Evolutionary conservation across 768 basidiomycete species (phyloP).

Genomic region (Sporobolomyces phaffii): DNA sequence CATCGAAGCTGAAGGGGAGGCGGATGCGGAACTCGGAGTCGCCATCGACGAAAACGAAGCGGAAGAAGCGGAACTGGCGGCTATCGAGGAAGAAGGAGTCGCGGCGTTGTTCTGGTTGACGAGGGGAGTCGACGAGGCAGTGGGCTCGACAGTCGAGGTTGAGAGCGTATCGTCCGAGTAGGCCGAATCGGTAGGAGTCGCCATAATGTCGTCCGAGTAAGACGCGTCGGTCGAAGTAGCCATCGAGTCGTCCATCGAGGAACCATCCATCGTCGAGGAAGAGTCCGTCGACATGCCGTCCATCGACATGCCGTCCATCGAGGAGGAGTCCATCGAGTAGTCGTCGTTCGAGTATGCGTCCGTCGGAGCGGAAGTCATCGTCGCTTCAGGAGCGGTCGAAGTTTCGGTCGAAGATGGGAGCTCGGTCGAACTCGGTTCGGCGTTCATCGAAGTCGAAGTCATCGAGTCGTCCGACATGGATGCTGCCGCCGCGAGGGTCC

Average conservation of each 20-base stretch:
- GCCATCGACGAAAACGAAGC: constrained; percentile 2
- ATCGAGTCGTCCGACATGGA: neutral
- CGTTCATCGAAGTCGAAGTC: neutral
- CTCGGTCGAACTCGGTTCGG: neutral
- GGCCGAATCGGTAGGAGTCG: constrained; percentile 1
- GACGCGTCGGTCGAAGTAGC: constrained; percentile 8
- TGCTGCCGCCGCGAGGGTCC: constrained; percentile 2
- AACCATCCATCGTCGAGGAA: neutral
- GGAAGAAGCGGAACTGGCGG: neutral
- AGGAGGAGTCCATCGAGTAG: neutral
- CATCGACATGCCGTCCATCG: constrained; percentile 2
- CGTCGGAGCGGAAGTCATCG: constrained; percentile 2
- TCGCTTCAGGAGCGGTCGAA: neutral
- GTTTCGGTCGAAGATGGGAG: neutral
- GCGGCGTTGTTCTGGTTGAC: constrained; percentile 18
- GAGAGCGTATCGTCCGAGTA: constrained; percentile 4
- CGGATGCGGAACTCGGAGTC: neutral
- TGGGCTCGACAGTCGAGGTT: neutral
- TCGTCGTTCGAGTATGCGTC: neutral
- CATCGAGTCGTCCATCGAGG: constrained; percentile 6
- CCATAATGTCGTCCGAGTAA: neutral
- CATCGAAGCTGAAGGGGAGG: neutral
- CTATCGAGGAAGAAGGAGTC: neutral
- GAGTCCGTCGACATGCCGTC: neutral
- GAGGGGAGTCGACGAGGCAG: constrained; percentile 1